Base-by-base conservation (phyloP, 108 stramenopile species). In the Skeletonema marinoi region DNA sequence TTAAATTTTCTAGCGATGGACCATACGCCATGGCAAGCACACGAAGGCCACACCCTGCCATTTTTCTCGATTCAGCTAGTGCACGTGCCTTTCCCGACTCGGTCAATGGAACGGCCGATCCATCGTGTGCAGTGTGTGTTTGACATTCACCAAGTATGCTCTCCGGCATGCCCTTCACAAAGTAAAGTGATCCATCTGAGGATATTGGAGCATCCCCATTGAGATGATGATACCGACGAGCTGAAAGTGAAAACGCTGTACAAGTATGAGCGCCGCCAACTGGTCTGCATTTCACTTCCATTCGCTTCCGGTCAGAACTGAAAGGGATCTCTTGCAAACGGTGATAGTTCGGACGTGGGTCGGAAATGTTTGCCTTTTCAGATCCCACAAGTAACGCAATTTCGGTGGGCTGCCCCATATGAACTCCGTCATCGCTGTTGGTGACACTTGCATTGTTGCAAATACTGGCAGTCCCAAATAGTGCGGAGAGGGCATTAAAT, bases 151-250 rank as follows among this genome's bases (percentile, higher is more conserved):
- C 87, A 30, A 97, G 70, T 11, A 99, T 77, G 14, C 88, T 71
- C 78, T 99, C 98, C 3, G 96, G 92, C 86, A 97, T 95, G 0
- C 98, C 98, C 80, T 99, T 99, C 51, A 98, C 91, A 78, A 93
- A 98, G 60, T 88, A 92, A 7, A 93, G 74, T 17, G 81, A 87
- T 19, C 86, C 89, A 36, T 87, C 88, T 4, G 70, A 36, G 11
- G 81, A 70, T 50, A 73, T 68, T 19, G 71, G 77, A 66, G 81
- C 75, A 36, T 39, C 50, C 16, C 67, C 44, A 54, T 61, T 51
- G 46, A 58, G 58, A 77, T 42, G 60, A 75, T 72, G 68, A 56
- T 56, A 56, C 35, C 78, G 58, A n/a, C 73, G 62, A 31, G 80
- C 73, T 0, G 91, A 85, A 36, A 80, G 62, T 9, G 78, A 78